Evolutionary conservation across 257 asterid genomes (phyloP), one percentile per base, ranked within the genome.

Genomic region (Cordia subcordata): DNA sequence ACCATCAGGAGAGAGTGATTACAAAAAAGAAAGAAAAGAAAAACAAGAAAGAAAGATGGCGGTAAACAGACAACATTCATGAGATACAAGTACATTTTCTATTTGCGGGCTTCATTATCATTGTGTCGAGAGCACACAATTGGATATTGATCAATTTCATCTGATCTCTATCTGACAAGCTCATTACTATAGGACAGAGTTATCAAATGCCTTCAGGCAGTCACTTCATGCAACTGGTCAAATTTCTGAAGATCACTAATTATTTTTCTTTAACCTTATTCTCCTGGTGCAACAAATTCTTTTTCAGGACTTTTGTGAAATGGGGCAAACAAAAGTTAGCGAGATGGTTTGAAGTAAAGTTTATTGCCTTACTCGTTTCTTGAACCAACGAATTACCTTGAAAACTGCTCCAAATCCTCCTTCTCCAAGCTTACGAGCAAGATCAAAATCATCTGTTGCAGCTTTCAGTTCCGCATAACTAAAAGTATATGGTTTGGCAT

Each of bases 321-420:
- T n/a, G n/a, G n/a, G n/a, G n/a, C 16, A 49, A 5, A 21, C 18
- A 44, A 11, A n/a, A n/a, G n/a, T n/a, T 5, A 68, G 8, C 21
- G 13, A 14, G 14, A 9, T 21, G n/a, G n/a, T n/a, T n/a, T n/a
- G n/a, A n/a, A n/a, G n/a, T n/a, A n/a, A n/a, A n/a, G n/a, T n/a
- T n/a, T n/a, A n/a, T n/a, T n/a, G n/a, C n/a, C n/a, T n/a, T n/a
- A n/a, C n/a, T n/a, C n/a, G n/a, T n/a, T n/a, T n/a, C 21, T 40
- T 49, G 40, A 19, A 38, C 18, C 51, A 60, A 58, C 53, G 4
- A 18, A 40, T 53, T 74, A 86, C 97, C 97, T 79, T 80, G 81
- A 67, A 89, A 49, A 89, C 97, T 11, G 95, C 89, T 74, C 95
- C 95, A 52, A 89, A 89, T 68, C 97, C 97, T 62, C 97, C 95